These are phyloP conservation scores for Iris macrosiphon DNA, from an alignment of 106 monocot species.

Conservation along the genomic window DNA sequence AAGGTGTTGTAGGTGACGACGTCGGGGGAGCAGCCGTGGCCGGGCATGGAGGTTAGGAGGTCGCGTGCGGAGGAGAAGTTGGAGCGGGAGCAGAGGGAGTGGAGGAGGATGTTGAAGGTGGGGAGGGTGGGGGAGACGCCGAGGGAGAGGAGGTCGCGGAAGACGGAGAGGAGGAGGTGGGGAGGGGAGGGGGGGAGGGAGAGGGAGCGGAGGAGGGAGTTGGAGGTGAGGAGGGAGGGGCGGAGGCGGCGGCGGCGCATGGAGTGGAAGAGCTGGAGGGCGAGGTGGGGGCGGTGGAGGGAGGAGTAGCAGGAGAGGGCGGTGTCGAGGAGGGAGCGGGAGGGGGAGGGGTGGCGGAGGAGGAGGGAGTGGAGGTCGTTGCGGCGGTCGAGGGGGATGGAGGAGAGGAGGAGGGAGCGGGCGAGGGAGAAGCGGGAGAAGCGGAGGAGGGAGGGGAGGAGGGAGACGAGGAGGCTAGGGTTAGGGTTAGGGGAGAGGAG, in stretches of 20 bases:
- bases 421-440: slow-evolving; percentile 9
- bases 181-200: slow-evolving; percentile 21
- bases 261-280: slow-evolving; percentile 45
- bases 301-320: slow-evolving; percentile 46
- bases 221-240: slow-evolving; percentile 36
- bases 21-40: slow-evolving; percentile 50
- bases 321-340: slow-evolving; percentile 36
- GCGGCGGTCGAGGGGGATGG: slow-evolving; percentile 16
- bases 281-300: slow-evolving; percentile 33
- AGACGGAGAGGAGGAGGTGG: slow-evolving; percentile 39
- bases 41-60: slow-evolving; percentile 34
- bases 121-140: slow-evolving; percentile 40
- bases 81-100: slow-evolving; percentile 27
- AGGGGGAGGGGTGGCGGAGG: slow-evolving; percentile 30
- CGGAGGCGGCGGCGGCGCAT: slow-evolving; percentile 32
- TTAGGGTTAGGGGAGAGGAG: slow-evolving; percentile 7
- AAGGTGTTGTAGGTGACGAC: slow-evolving; percentile 76
- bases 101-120: slow-evolving; percentile 82
- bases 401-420: slow-evolving; percentile 21
- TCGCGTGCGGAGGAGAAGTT: slow-evolving; percentile 41
- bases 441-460: slow-evolving; percentile 23
- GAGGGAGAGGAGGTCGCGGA: slow-evolving; percentile 42
- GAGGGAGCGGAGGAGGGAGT: slow-evolving; percentile 28
- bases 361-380: slow-evolving; percentile 12
- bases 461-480: slow-evolving; percentile 17